These are phyloP conservation scores for Diutina catenulata DNA, from an alignment of 1,139 yeast species.

Conservation along the genomic window DNA sequence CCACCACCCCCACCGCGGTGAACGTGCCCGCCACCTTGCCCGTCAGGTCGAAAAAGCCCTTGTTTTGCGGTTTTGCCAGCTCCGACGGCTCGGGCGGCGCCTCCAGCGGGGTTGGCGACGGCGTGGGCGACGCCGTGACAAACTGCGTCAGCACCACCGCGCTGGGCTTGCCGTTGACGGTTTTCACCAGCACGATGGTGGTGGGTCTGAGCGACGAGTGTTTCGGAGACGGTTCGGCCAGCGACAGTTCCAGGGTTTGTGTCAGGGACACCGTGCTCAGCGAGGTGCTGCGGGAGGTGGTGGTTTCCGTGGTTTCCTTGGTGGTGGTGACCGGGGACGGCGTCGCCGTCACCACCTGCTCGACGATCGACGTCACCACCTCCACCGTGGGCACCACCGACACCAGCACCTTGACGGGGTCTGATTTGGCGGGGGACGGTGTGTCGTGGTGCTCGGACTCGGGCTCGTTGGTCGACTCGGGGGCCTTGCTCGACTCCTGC, in stretches of 20 bases:
- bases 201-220: conserved; percentile 7
- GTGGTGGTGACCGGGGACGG: not conserved
- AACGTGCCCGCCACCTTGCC: conserved; percentile 70
- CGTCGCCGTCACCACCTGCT: no score
- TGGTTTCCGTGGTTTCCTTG: no score
- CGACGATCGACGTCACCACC: no score
- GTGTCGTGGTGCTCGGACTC: no score
- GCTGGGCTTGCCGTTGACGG: conserved; percentile 9
- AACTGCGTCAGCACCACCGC: conserved; percentile 8
- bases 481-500: not conserved
- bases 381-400: no score
- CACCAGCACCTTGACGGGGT: no score
- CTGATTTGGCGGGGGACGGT: no score
- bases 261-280: not conserved
- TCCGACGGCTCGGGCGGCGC: not conserved
- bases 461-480: no score
- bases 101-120: not conserved
- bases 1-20: conserved; percentile 54
- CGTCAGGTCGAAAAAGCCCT: conserved; percentile 38
- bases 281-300: not conserved
- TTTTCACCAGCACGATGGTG: conserved; percentile 9
- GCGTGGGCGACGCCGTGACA: conserved; percentile 8
- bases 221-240: conserved; percentile 1
- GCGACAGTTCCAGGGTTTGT: not conserved
- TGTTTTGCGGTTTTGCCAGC: conserved; percentile 6